A percentile compares a stretch with the other conserved stretches of the same genome.
Conservation (phyloP, 2,329 filamentous ascomycete genomes). For the Gliomastix tumulicola region DNA sequence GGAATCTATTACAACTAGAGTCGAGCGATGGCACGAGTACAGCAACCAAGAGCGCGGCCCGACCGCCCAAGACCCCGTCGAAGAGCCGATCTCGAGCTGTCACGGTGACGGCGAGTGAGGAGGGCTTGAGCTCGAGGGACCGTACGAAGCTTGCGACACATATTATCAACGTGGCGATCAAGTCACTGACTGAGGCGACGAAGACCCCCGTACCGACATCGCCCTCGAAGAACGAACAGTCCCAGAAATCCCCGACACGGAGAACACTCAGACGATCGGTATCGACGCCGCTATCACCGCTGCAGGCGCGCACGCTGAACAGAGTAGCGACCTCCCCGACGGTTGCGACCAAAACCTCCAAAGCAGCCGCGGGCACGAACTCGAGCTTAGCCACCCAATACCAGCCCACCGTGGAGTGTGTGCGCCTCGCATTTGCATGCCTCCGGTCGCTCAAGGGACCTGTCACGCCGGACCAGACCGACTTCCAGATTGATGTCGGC, state of each 20-base stretch:
- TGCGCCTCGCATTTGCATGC: constrained; percentile 58
- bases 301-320: constrained; percentile 56
- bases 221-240: constrained; percentile 22
- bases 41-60: constrained; percentile 6
- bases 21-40: constrained; percentile 3
- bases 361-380: constrained; percentile 11
- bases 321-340: constrained; percentile 48
- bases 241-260: constrained; percentile 17
- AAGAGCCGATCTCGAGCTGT: constrained; percentile 15
- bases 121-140: constrained; percentile 34
- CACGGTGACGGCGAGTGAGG: neutral
- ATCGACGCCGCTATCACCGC: constrained; percentile 52
- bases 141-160: constrained; percentile 64
- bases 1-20: constrained; percentile 35
- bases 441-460: constrained; percentile 52
- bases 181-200: constrained; percentile 59
- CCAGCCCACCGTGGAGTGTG: constrained; percentile 60
- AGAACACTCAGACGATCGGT: constrained; percentile 44
- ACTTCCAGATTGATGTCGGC: constrained; percentile 65
- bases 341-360: constrained; percentile 23
- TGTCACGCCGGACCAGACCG: constrained; percentile 45
- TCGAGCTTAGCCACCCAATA: constrained; percentile 30
- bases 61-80: constrained; percentile 15
- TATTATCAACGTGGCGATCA: constrained; percentile 64
- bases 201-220: constrained; percentile 35